Evolutionary conservation across 257 asterid genomes (phyloP), one percentile per base, ranked within the genome.

Genomic region (Nicotiana paniculata): DNA sequence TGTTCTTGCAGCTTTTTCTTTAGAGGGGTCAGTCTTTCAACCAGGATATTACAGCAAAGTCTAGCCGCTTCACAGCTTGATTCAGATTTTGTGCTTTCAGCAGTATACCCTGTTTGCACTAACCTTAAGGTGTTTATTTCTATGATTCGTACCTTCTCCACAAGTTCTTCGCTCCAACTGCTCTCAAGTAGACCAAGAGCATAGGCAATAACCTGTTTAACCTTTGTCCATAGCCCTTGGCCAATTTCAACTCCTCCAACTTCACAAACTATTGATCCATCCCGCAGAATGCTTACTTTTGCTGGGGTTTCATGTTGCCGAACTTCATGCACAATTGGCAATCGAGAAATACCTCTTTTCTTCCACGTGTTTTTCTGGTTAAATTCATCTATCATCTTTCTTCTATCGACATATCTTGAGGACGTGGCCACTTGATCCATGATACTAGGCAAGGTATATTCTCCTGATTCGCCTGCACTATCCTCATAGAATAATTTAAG

Each of bases 151-250:
- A 93, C 81, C 85, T 89, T 93, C 66, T 91, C 95, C 53, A 90
- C 87, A 9, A 93, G 83, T 17, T 87, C 87, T 79, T 89, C 90
- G 2, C 83, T 87, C 39, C 89, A 92, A 82, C 83, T 89, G 74
- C 95, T 88, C 66, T 83, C 81, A 63, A 90, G 77, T 55, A 59
- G 81, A 86, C 96, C 72, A 28, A 93, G 88, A 79, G 89, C 91
- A 82, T 89, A 90, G 4, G 95, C 96, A 2, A 94, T 81, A 77
- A 85, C 89, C 82, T 93, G 95, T 82, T 84, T 90, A 35, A 91
- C 97, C 90, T 93, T 93, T 6, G 96, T 93, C 92, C 90, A 90
- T 28, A 93, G 90, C 84, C 97, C 97, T 84, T 93, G 97, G 5
- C 97, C 97, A 57, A 93, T 33, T 48, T 93, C 97, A 78, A 91